Base-by-base conservation (phyloP, 805 yeast species). In the Jamesozyma lodderae region DNA sequence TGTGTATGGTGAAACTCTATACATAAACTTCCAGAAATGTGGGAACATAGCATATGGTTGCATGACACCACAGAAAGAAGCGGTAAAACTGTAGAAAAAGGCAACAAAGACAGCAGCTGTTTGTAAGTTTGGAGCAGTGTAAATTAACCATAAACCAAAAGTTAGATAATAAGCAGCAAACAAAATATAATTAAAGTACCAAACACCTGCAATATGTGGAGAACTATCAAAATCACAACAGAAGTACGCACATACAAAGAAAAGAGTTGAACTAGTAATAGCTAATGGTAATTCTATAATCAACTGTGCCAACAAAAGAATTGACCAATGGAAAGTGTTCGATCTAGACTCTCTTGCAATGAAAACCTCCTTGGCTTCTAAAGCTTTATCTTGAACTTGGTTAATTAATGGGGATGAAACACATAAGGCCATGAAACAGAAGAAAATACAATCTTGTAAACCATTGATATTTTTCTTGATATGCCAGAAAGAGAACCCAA, bases 11-110 rank as follows among this genome's bases (percentile, higher is more conserved):
- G 77, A 73, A 15, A 66, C 68, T 53, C 82, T 66, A 64, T 77
- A 79, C 81, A 79, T 75, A 61, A 77, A 79, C 20, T 67, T 63
- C 83, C 84, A 83, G 65, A 84, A 84, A 1, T 81, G 74, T 13
- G 92, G 90, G 75, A 75, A 59, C 51, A 66, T 37, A 49, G 51
- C 15, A 58, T 63, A 52, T 51, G 64, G 46, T 45, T 51, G 54
- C 55, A 57, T 54, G 32, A 62, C 62, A 57, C 66, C 66, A 58
- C 65, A 59, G 49, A 61, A 61, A 7, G 60, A 49, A 36, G 62
- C 55, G 39, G 59, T 48, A 30, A 60, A 52, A 36, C 64, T 51
- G 36, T 58, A 52, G 20, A 60, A 46, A 34, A 60, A 62, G 24
- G 81, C 72, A 21, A 72, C 66, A 22, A 80, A 63, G 35, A 79